Evolutionary conservation across 139 green algal genomes (phyloP).

Genomic region (Chlorella vulgaris): DNA sequence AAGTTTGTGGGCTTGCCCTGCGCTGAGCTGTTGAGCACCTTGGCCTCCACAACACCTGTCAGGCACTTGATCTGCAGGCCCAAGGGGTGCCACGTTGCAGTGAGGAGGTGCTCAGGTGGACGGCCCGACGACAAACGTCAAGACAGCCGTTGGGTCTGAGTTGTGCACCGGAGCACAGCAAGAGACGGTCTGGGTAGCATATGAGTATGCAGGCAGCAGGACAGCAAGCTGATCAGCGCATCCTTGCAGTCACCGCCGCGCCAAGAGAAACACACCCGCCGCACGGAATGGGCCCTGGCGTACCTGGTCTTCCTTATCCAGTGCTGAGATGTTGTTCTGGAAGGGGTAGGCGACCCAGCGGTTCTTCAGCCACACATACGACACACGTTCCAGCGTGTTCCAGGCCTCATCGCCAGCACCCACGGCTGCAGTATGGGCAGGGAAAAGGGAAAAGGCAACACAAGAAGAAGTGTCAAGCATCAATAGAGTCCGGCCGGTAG

Average conservation of each 20-base stretch:
- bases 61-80: conserved; percentile 75
- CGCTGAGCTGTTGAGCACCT: conserved; percentile 73
- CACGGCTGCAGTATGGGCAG: conserved; percentile 25
- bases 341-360: conserved; percentile 93
- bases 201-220: conserved; percentile 1
- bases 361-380: conserved; percentile 87
- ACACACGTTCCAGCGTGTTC: conserved; percentile 88
- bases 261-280: too few relatives aligned
- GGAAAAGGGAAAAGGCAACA: too few relatives aligned
- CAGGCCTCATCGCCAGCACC: conserved; percentile 70
- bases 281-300: too few relatives aligned
- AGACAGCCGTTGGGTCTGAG: not conserved
- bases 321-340: conserved; percentile 89
- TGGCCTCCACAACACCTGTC: conserved; percentile 84
- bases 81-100: too few relatives aligned
- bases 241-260: too few relatives aligned
- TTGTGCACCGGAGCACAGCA: too few relatives aligned
- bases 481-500: not conserved
- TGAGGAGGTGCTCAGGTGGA: too few relatives aligned
- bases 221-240: too few relatives aligned
- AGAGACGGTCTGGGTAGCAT: too few relatives aligned
- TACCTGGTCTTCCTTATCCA: conserved; percentile 89
- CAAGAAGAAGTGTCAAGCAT: not conserved
- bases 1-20: conserved; percentile 81
- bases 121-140: too few relatives aligned